These are phyloP conservation scores for Xylaria bambusicola DNA, from an alignment of 495 filamentous ascomycete species.

Conservation along the genomic window DNA sequence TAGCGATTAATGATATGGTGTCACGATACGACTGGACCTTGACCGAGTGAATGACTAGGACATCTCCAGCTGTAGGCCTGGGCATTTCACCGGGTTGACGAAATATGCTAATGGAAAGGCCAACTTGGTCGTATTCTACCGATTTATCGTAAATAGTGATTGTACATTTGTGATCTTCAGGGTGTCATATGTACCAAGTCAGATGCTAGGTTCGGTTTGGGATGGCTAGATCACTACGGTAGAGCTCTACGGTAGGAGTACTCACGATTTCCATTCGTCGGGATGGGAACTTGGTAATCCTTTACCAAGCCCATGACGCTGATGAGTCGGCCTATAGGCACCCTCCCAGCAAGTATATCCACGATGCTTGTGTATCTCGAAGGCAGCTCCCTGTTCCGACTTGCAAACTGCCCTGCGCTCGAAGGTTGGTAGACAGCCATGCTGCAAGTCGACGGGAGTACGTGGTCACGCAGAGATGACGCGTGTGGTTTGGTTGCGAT, in stretches of 20 bases:
- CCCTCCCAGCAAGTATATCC: slow-evolving; percentile 32
- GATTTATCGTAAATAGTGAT: slow-evolving; percentile 47
- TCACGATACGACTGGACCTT: slow-evolving; percentile 41
- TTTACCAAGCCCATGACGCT: slow-evolving; percentile 52
- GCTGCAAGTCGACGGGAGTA: neutral
- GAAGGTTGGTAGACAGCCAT: slow-evolving; percentile 23
- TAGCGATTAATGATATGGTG: slow-evolving; percentile 42
- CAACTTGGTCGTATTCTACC: slow-evolving; percentile 29
- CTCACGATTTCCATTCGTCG: slow-evolving; percentile 46
- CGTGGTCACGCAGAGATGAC: neutral
- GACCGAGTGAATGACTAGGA: slow-evolving; percentile 41
- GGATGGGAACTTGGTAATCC: slow-evolving; percentile 47
- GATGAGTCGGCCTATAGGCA: slow-evolving; percentile 34
- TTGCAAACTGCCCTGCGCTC: slow-evolving; percentile 18
- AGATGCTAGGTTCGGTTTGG: slow-evolving; percentile 22
- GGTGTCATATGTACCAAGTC: neutral
- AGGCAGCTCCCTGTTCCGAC: slow-evolving; percentile 27
- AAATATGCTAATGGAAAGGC: slow-evolving; percentile 46
- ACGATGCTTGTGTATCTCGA: slow-evolving; percentile 30
- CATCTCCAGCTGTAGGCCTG: slow-evolving; percentile 37
- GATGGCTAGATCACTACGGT: neutral
- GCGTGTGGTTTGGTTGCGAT: neutral
- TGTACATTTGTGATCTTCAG: slow-evolving; percentile 43
- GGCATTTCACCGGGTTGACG: slow-evolving; percentile 43
- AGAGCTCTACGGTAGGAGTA: neutral